Evolutionary conservation across 1,284 basidiomycete species (phyloP).

Genomic region (Agroathelia rolfsii): DNA sequence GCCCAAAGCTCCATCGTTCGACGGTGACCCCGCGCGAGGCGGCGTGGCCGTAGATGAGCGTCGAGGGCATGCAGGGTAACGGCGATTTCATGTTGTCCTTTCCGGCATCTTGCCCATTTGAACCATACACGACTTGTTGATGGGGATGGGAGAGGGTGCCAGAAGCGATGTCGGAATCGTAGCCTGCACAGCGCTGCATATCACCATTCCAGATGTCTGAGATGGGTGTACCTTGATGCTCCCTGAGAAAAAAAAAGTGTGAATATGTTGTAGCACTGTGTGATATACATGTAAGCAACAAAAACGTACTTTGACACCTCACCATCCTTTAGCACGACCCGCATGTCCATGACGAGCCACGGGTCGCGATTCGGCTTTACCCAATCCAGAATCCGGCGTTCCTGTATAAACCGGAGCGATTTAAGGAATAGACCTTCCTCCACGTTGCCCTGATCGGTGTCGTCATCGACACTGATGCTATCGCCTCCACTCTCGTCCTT

Average conservation of each 20-base stretch:
- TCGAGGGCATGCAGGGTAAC: slow-evolving; percentile 63
- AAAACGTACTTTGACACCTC: slow-evolving; percentile 37
- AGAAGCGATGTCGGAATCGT: slow-evolving; percentile 18
- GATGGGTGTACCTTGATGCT: slow-evolving; percentile 61
- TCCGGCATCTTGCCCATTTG: slow-evolving; percentile 8
- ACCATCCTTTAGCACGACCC: slow-evolving; percentile 47
- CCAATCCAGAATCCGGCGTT: slow-evolving; percentile 46
- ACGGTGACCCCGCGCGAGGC: slow-evolving; percentile 69
- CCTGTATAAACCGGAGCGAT: slow-evolving; percentile 45
- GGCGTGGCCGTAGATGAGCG: slow-evolving; percentile 78
- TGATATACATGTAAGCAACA: background rate
- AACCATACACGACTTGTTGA: slow-evolving; percentile 3
- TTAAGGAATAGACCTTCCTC: no score
- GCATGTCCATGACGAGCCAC: slow-evolving; percentile 70
- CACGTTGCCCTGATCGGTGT: slow-evolving; percentile 14
- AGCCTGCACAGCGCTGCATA: slow-evolving; percentile 59
- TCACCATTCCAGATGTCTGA: slow-evolving; percentile 62
- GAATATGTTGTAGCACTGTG: background rate
- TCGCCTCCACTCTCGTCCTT: no score
- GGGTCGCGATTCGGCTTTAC: slow-evolving; percentile 69
- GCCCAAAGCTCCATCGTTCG: slow-evolving; percentile 68
- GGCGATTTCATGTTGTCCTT: slow-evolving; percentile 14
- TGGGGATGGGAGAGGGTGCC: slow-evolving; percentile 1
- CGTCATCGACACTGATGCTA: slow-evolving; percentile 1
- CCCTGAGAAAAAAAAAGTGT: slow-evolving; percentile 15